A percentile compares a stretch with the other conserved stretches of the same genome.
Evolutionary conservation across 305 asterid species (phyloP).

Genomic region (Solanum aculeatissimum): DNA sequence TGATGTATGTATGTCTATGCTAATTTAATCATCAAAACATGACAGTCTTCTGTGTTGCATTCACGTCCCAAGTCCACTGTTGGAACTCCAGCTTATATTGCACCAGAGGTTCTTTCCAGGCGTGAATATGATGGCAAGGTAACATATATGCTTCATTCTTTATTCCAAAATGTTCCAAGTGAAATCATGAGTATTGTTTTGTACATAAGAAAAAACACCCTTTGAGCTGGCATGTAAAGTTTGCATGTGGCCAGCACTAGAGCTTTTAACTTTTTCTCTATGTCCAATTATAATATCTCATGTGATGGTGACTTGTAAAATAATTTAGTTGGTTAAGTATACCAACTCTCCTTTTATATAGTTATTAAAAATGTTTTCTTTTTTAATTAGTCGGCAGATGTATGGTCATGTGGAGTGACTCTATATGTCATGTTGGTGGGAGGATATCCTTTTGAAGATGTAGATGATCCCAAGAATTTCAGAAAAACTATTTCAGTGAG

Average conservation of each 20-base stretch:
- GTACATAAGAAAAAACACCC: not conserved
- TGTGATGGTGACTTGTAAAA: not conserved
- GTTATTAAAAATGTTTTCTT: not conserved
- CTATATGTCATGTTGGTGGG: conserved; percentile 87
- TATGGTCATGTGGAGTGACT: conserved; percentile 92
- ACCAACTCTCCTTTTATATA: not conserved
- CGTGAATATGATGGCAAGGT: conserved; percentile 91
- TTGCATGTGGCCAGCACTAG: not conserved
- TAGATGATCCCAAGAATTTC: conserved; percentile 61
- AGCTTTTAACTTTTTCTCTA: not conserved
- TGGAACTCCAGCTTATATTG: conserved; percentile 90
- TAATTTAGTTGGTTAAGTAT: not conserved
- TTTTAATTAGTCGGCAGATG: conserved; percentile 55
- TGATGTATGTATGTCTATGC: not conserved
- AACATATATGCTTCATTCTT: not conserved
- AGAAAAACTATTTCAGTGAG: conserved; percentile 60
- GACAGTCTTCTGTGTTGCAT: conserved; percentile 67
- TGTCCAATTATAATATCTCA: not conserved
- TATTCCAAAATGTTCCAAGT: not conserved
- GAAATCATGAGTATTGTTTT: not conserved
- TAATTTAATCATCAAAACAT: not conserved
- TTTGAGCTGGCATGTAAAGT: not conserved
- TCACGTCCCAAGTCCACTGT: conserved; percentile 85
- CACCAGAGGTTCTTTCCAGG: conserved; percentile 83
- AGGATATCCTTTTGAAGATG: conserved; percentile 82